Base-by-base conservation (phyloP, 495 filamentous ascomycete species). In the Cudoniella acicularis region DNA sequence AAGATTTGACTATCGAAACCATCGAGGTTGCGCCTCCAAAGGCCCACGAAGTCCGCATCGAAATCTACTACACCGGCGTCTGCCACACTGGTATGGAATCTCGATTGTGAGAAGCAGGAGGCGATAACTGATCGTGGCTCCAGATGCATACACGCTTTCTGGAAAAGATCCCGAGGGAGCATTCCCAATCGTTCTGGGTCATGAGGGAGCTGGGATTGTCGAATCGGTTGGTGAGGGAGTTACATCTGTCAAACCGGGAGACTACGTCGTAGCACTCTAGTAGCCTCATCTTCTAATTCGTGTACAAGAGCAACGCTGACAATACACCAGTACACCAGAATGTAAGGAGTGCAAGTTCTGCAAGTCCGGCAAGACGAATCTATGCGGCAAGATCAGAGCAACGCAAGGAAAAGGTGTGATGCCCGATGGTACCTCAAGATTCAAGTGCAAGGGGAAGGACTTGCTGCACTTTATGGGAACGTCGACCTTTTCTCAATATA, bases 391-490 rank as follows among this genome's bases (percentile, higher is more conserved):
- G 82, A 98, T 98, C 76, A 89, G 94, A 64, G 90, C 91, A 25
- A 98, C 94, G 11, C 94, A 98, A 76, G 94, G 94, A 64, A 86
- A 81, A 70, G 94, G 94, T 72, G 89, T 98, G 53, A 96, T 98
- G 92, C 94, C 94, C 42, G 94, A 98, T 71, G 95, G 94, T 54
- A 97, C 95, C 64, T 90, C 90, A 46, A 90, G 94, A 51, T 98
- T 98, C 85, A 88, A 82, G 69, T 92, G 89, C 77, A 92, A 91
- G 69, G 94, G 94, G 67, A 86, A 96, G 76, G 87, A 92, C 64
- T 82, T 98, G 51, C 85, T 98, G 27, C 94, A 98, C 79, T 98
- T 98, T 79, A 98, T 98, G 94, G 94, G 94, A 67, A 96, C 91
- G 52, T 96, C 91, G 16, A 98, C 94, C 65, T 98, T 98, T 82